These are phyloP conservation scores for Lentinula lateritia DNA, from an alignment of 768 basidiomycete genomes.

Conservation along the genomic window DNA sequence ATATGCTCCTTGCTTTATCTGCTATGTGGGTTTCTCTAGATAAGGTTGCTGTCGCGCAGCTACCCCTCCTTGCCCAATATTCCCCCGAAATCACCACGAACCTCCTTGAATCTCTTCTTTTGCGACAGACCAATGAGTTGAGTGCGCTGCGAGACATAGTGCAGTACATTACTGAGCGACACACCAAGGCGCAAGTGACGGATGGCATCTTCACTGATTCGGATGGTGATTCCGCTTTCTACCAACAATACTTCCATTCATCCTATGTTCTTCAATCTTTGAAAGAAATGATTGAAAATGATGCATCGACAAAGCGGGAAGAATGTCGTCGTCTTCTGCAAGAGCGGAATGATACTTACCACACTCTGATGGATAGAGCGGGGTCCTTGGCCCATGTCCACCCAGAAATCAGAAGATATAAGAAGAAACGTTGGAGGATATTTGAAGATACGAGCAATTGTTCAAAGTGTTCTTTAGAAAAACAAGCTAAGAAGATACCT, in stretches of 20 bases:
- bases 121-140: slow-evolving; percentile 24
- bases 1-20: slow-evolving; percentile 39
- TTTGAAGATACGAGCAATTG: slow-evolving; percentile 14
- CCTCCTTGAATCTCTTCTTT: slow-evolving; percentile 36
- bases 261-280: slow-evolving; percentile 18
- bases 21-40: slow-evolving; percentile 48
- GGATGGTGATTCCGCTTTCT: slow-evolving; percentile 17
- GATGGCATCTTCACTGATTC: slow-evolving; percentile 28
- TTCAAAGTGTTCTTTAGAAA: slow-evolving; percentile 20
- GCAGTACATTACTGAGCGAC: slow-evolving; percentile 21
- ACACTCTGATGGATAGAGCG: neutral
- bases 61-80: slow-evolving; percentile 35
- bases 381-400: neutral
- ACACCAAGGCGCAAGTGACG: neutral
- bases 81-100: slow-evolving; percentile 36
- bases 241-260: slow-evolving; percentile 26
- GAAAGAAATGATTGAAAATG: slow-evolving; percentile 20
- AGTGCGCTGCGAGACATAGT: slow-evolving; percentile 20
- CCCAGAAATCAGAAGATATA: no score
- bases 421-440: neutral
- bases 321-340: neutral
- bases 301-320: slow-evolving; percentile 15
- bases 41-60: slow-evolving; percentile 21
- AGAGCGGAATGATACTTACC: neutral
- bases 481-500: slow-evolving; percentile 5